phyloP scores from a whole-genome alignment of 169 alveolate species.

The Toxoplasma gondii region DNA sequence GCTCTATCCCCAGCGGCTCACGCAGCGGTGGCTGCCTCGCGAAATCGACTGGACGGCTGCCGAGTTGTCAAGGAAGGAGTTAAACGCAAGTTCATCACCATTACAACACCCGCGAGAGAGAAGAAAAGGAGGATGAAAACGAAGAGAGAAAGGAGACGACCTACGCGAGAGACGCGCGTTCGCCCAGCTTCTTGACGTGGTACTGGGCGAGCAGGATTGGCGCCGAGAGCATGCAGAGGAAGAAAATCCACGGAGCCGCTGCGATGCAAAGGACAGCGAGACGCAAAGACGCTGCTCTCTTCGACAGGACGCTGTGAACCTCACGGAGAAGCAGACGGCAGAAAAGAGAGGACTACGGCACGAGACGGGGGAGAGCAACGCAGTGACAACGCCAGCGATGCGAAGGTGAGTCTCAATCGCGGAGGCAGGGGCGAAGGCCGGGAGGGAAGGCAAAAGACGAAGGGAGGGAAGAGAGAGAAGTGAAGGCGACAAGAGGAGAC shows the following conservation, averaged over 20 bases:
- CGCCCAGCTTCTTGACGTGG: constrained; percentile 14
- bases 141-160: background rate
- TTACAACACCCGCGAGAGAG: too few relatives aligned
- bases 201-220: constrained; percentile 40
- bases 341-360: too few relatives aligned
- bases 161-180: constrained; percentile 17
- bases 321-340: background rate
- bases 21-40: too few relatives aligned
- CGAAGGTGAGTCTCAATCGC: too few relatives aligned
- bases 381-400: too few relatives aligned
- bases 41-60: too few relatives aligned
- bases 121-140: too few relatives aligned
- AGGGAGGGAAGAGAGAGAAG: background rate
- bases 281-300: background rate
- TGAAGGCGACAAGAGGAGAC: background rate
- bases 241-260: constrained; percentile 54
- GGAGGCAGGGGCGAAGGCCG: too few relatives aligned
- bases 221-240: constrained; percentile 42
- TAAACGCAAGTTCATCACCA: background rate
- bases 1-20: too few relatives aligned
- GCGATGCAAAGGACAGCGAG: background rate
- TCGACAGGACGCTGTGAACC: background rate
- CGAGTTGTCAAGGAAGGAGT: too few relatives aligned
- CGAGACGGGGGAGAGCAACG: too few relatives aligned
- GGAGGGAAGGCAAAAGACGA: background rate